Base-by-base conservation (phyloP, 306 rosid genomes). In the Echinosophora koreensis region DNA sequence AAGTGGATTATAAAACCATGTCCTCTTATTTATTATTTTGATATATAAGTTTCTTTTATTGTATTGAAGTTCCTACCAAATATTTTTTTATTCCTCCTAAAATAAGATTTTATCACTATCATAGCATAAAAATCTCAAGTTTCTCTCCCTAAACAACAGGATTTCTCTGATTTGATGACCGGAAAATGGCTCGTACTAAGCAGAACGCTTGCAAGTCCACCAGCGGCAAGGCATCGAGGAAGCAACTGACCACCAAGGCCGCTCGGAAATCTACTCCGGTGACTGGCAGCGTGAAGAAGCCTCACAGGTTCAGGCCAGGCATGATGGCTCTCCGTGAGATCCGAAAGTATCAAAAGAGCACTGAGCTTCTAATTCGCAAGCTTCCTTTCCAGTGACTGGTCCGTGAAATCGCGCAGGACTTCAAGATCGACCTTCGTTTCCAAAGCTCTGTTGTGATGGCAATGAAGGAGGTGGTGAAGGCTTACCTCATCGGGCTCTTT, bases 151-250 rank as follows among this genome's bases (percentile, higher is more conserved):
- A 60, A 6, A 11, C 10, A 5, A 9, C 5, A 4, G 5, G 1
- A 14, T 0, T 4, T 50, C 17, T 0, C 49, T 0, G 0, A 8
- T 42, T 42, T n/a, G 13, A 2, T 34, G 8, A 35, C 8, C 49
- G 2, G 8, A 4, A 10, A 9, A 86, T 86, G 89, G 86, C 89
- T 1, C 89, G 86, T 34, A 86, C 89, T 0, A 86, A 82, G 80
- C 89, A 86, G 55, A 86, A 86, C 0, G 89, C 89, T 28, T 82
- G 89, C 66, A 86, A 86, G 17, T 86, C 89, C 55, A 86, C 89
- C 5, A 84, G 89, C 1, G 89, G 89, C 1, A 86, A 86, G 51
- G 89, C 89, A 0, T 86, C 86, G 1, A 71, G 86, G 71, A 85
- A 85, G 84, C 86, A 85, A 14, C 15, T 85, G 8, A 86, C 89